A percentile compares a stretch with the other conserved stretches of the same genome.
Evolutionary conservation across 495 filamentous ascomycete species (phyloP).

Genomic region (Apodospora peruviana): DNA sequence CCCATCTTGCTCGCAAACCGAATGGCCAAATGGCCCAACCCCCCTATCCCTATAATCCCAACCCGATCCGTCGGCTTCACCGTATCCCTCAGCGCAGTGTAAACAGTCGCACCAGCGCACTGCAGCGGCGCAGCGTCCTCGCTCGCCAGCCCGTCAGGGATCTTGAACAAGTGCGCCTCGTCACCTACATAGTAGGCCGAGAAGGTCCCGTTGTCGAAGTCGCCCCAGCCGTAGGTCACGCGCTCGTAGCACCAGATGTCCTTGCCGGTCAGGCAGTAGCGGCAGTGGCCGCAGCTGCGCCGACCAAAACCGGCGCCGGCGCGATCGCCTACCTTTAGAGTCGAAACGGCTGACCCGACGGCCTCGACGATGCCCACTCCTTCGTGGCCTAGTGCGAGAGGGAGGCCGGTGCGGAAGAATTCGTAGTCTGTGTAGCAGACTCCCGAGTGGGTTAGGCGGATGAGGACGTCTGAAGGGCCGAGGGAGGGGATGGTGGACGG

Average conservation of each 20-base stretch:
- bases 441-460: slow-evolving; percentile 18
- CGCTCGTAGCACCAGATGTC: slow-evolving; percentile 18
- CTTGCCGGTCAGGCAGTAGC: slow-evolving; percentile 11
- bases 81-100: slow-evolving; percentile 32
- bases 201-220: slow-evolving; percentile 17
- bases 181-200: slow-evolving; percentile 17
- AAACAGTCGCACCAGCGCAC: slow-evolving; percentile 57
- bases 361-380: slow-evolving; percentile 51
- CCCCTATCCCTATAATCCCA: slow-evolving; percentile 52
- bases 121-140: slow-evolving; percentile 49
- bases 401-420: slow-evolving; percentile 1
- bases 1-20: slow-evolving; percentile 56
- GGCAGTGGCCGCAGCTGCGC: slow-evolving; percentile 12
- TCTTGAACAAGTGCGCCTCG: slow-evolving; percentile 31
- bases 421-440: slow-evolving; percentile 15
- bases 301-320: slow-evolving; percentile 52
- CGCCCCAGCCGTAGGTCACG: slow-evolving; percentile 11
- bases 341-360: slow-evolving; percentile 51
- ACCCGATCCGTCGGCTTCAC: slow-evolving; percentile 38
- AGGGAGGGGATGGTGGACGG: slow-evolving; percentile 58
- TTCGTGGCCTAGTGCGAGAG: slow-evolving; percentile 36
- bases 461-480: slow-evolving; percentile 12
- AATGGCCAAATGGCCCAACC: slow-evolving; percentile 57
- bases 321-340: slow-evolving; percentile 52
- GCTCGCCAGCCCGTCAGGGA: slow-evolving; percentile 35